phyloP scores from a whole-genome alignment of 768 basidiomycete species.

The Sarcodon sp. region DNA sequence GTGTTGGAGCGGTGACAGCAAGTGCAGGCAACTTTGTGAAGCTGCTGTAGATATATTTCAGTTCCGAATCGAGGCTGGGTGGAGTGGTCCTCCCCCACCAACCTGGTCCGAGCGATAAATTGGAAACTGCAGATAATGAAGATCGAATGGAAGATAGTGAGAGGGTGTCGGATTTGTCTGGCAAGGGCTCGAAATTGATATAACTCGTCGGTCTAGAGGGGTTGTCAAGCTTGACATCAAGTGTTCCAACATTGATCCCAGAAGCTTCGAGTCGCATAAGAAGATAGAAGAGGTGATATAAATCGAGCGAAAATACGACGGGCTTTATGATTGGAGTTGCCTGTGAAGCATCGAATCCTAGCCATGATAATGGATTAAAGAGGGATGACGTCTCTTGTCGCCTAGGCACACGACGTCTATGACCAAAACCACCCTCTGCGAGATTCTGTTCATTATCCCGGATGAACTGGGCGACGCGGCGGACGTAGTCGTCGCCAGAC shows the following conservation, averaged over 20 bases:
- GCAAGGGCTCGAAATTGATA: slow-evolving; percentile 37
- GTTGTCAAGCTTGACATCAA: slow-evolving; percentile 64
- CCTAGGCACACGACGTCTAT: slow-evolving; percentile 30
- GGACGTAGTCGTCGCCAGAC: slow-evolving; percentile 66
- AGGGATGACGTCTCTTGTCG: slow-evolving; percentile 19
- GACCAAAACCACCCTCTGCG: slow-evolving; percentile 46
- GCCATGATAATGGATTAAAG: slow-evolving; percentile 56
- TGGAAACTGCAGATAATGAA: slow-evolving; percentile 65
- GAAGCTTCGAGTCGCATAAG: slow-evolving; percentile 78
- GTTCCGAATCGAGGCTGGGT: slow-evolving; percentile 52
- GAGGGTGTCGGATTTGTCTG: slow-evolving; percentile 60
- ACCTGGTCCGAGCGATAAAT: slow-evolving; percentile 54
- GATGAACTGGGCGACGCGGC: slow-evolving; percentile 58
- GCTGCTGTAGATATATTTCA: slow-evolving; percentile 80
- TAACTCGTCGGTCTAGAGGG: slow-evolving; percentile 73
- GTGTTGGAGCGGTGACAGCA: slow-evolving; percentile 47
- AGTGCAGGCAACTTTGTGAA: slow-evolving; percentile 87
- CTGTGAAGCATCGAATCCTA: slow-evolving; percentile 22
- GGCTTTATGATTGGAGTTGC: slow-evolving; percentile 33
- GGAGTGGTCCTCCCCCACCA: slow-evolving; percentile 62
- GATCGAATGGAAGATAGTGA: slow-evolving; percentile 68
- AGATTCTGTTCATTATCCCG: slow-evolving; percentile 59
- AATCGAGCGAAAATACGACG: slow-evolving; percentile 56
- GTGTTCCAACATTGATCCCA: slow-evolving; percentile 62
- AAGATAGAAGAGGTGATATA: slow-evolving; percentile 79